These are phyloP conservation scores for Syzygium aqueum DNA, from an alignment of 345 rosid species.

Conservation along the genomic window DNA sequence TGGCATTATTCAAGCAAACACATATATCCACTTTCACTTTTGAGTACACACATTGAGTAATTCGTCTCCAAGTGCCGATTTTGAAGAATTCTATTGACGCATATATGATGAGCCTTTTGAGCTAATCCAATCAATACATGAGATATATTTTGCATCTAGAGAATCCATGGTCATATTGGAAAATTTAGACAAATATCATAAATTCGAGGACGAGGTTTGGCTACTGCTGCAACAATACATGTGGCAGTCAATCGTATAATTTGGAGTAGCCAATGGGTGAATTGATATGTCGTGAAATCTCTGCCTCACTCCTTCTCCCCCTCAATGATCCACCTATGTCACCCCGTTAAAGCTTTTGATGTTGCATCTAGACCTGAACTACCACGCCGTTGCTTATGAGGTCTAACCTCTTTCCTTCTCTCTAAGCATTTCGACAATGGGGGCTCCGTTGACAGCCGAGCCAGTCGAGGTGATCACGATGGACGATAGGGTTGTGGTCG, in stretches of 20 bases:
- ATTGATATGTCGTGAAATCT: too few relatives aligned
- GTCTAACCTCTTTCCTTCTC: background rate
- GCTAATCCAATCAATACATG: background rate
- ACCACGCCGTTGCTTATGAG: background rate
- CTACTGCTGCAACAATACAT: too few relatives aligned
- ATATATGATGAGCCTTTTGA: background rate
- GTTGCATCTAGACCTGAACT: background rate
- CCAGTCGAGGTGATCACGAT: accelerated
- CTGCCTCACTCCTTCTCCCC: background rate
- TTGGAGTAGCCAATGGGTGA: too few relatives aligned
- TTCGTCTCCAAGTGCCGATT: background rate
- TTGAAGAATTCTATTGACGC: background rate
- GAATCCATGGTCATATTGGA: too few relatives aligned
- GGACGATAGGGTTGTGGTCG: background rate
- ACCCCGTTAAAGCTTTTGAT: background rate
- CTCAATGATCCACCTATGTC: background rate
- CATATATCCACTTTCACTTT: background rate
- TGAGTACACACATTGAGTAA: background rate
- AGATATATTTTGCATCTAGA: too few relatives aligned
- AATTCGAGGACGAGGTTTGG: too few relatives aligned
- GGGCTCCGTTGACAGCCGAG: background rate
- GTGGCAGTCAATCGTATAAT: too few relatives aligned
- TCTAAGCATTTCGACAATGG: background rate
- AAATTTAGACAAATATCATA: too few relatives aligned
- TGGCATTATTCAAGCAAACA: background rate